phyloP scores from a whole-genome alignment of 1,139 yeast species.

The Saccharomyces hybrid region DNA sequence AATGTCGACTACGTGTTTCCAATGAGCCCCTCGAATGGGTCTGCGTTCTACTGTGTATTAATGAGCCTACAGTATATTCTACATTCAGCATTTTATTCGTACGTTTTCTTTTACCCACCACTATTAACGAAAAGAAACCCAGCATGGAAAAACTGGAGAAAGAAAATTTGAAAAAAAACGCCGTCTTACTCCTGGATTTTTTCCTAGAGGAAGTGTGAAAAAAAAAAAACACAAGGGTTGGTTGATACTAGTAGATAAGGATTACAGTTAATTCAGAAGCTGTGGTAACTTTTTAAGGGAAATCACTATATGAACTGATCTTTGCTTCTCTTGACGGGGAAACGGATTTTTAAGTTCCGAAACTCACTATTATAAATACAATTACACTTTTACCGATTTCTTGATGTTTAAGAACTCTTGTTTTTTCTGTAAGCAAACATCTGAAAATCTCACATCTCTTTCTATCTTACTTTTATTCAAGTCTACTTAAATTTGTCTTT shows the following conservation, averaged over 20 bases:
- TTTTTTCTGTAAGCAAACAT: neutral
- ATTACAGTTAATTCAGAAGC: neutral
- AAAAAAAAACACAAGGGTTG: neutral
- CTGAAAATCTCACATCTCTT: neutral
- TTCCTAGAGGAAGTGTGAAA: neutral
- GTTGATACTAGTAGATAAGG: neutral
- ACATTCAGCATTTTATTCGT: too few relatives aligned
- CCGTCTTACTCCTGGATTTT: neutral
- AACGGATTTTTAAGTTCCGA: neutral
- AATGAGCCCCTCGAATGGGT: neutral
- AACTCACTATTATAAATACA: neutral
- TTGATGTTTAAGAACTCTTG: neutral
- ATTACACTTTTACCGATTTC: neutral
- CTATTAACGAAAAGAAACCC: neutral
- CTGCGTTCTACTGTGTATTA: neutral
- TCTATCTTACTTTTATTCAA: neutral
- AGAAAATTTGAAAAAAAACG: neutral
- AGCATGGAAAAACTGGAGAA: neutral
- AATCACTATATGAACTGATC: neutral
- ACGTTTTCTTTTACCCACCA: neutral
- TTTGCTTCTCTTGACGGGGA: neutral
- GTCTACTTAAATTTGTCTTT: neutral
- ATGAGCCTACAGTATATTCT: neutral
- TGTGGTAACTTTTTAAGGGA: neutral
- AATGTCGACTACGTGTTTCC: neutral